A percentile compares a stretch with the other conserved stretches of the same genome.
Conservation (phyloP, 805 yeast species). For the Kazachstania africana region DNA sequence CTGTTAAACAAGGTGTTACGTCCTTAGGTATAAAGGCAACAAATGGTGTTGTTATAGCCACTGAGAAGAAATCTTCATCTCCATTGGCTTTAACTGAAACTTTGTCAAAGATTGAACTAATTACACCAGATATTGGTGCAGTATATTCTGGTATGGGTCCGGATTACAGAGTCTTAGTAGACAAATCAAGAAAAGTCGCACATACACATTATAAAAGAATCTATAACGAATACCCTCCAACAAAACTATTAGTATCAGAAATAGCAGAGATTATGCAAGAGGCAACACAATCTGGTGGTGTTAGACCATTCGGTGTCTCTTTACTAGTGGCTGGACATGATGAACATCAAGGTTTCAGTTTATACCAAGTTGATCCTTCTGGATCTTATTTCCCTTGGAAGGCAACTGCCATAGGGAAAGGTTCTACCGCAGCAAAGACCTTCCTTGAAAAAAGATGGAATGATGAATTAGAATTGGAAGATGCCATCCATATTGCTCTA, state of each 20-base stretch:
- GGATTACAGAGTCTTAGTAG: conserved; percentile 88
- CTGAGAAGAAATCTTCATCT: conserved; percentile 84
- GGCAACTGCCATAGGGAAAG: conserved; percentile 97
- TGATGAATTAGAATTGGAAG: conserved; percentile 92
- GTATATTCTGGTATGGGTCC: conserved; percentile 99
- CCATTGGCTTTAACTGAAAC: conserved; percentile 64
- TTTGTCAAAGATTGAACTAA: conserved; percentile 62
- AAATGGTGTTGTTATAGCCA: conserved; percentile 92
- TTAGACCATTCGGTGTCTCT: conserved; percentile 97
- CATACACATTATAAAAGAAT: conserved; percentile 87
- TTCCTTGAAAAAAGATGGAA: conserved; percentile 97
- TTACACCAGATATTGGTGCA: conserved; percentile 94
- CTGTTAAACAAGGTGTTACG: conserved; percentile 96
- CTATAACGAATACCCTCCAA: conserved; percentile 95
- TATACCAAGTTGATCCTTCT: conserved; percentile 96
- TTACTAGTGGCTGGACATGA: conserved; percentile 90
- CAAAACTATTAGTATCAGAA: conserved; percentile 84
- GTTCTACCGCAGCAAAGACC: conserved; percentile 92
- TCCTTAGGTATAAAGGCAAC: conserved; percentile 90
- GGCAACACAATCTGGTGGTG: conserved; percentile 98
- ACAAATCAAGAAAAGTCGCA: conserved; percentile 84
- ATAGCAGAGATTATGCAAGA: conserved; percentile 96
- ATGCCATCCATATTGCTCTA: conserved; percentile 92
- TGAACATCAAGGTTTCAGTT: conserved; percentile 56
- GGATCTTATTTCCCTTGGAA: conserved; percentile 99